phyloP scores from a whole-genome alignment of 2,329 filamentous ascomycete genomes.

The Botryotinia calthae region DNA sequence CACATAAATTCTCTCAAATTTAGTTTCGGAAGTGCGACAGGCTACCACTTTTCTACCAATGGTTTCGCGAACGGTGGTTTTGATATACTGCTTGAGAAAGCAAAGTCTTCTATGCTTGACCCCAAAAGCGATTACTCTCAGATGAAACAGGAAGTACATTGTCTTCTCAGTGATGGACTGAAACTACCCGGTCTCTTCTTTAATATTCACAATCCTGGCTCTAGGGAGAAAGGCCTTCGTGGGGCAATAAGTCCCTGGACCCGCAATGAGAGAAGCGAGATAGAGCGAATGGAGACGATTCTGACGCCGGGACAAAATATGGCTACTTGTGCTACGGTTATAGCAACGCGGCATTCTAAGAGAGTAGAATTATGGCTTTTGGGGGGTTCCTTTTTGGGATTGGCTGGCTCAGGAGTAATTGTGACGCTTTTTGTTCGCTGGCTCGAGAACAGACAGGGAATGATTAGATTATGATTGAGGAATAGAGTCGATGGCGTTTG shows the following conservation, averaged over 20 bases:
- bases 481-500: neutral
- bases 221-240: neutral
- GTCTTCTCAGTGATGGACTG: neutral
- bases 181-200: neutral
- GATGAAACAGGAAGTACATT: neutral
- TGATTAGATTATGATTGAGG: neutral
- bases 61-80: neutral
- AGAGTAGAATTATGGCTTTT: neutral
- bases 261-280: neutral
- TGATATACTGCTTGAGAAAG: neutral
- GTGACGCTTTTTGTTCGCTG: neutral
- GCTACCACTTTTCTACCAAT: neutral
- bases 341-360: neutral
- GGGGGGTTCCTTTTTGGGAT: neutral
- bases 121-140: neutral
- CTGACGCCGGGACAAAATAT: neutral
- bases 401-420: neutral
- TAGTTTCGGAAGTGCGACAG: neutral
- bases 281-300: constrained; percentile 1
- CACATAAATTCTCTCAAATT: neutral
- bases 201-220: neutral
- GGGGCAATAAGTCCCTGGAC: constrained; percentile 4
- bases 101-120: neutral
- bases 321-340: constrained; percentile 3
- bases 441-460: neutral